Evolutionary conservation across 2,329 filamentous ascomycete genomes (phyloP), one percentile per base, ranked within the genome.

Genomic region (Amesomyces nigricolor): DNA sequence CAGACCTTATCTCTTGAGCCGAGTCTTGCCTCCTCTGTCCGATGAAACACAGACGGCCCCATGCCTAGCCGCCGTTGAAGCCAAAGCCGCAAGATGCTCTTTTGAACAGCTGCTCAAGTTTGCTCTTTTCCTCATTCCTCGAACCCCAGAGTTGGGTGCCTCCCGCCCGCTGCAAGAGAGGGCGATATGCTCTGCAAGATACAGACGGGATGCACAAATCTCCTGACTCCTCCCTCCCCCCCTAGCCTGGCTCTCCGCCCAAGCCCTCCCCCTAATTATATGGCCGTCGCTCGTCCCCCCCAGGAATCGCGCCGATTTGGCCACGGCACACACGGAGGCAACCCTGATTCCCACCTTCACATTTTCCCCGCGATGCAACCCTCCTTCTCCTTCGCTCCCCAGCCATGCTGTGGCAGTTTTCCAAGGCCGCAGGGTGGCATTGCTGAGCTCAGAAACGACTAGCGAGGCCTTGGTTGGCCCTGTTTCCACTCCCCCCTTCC

Each of bases 191-290:
- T 35, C 32, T 35, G 32, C 32, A 35, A 35, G 32, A 35, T 35
- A 35, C 32, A 7, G 32, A 13, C 9, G 11, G 45, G 46, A 22
- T 45, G 38, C 51, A 48, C 43, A 30, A 50, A 40, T 48, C 45
- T 42, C 11, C 30, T 51, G 48, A 45, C 42, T 30, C 14, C 6
- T 11, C 10, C 32, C 37, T 22, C 47, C 44, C 50, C 40, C n/a
- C 53, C 70, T 78, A 45, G 75, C 70, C 63, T 82, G 78, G 79
- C 71, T 81, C 52, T 60, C 69, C 38, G 62, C 72, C 8, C 78
- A 82, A 64, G 75, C 73, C 9, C 19, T 76, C 2, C 73, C 77
- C 2, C 70, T 79, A 9, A 69, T 78, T 17, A 40, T 76, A 48
- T 78, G 75, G 71, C 77, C 77, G 2, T 70, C 72, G 14, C 75